Evolutionary conservation across 2,329 filamentous ascomycete genomes (phyloP), one percentile per base, ranked within the genome.

Genomic region (Pyrenochaeta sp.): DNA sequence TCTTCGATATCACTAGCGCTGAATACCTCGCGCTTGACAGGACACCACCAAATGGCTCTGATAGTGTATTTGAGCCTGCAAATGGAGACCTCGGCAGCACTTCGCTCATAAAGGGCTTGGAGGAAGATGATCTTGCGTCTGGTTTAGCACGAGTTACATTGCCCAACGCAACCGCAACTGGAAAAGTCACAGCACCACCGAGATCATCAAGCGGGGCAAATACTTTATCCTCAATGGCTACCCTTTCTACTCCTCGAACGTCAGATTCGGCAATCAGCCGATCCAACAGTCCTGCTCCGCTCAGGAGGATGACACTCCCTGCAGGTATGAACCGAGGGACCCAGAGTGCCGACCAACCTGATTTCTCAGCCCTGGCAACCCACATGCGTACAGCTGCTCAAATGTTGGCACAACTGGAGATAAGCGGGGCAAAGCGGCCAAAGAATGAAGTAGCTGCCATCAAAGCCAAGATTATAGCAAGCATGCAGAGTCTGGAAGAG

Each of bases 311-410:
- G 81, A 86, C 87, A 3, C 64, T 90, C 21, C 79, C 83, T 21
- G 53, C 56, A 14, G 59, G 51, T 15, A 78, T 81, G 40, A 81
- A 81, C 45, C 81, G 84, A 42, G 75, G 77, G 58, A 74, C 77
- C 17, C 84, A 82, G 60, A 80, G 80, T 21, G 78, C 83, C 10
- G 90, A 92, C 53, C 90, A 92, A 69, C 88, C 90, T 1, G 91
- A 95, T 68, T 90, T 94, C 62, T 91, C 90, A 10, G 91, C 91
- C 2, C 78, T 95, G 29, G 91, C 91, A 11, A 93, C 90, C 11
- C 91, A 95, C 72, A 95, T 95, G 90, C 86, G 91, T 17, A 92
- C 90, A 3, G 91, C 91, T 3, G 91, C 91, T 12, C 90, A 93
- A 73, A 95, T 95, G 91, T 80, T 95, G 37, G 90, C 91, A 12